A percentile compares a stretch with the other conserved stretches of the same genome.
Conservation (phyloP, 2,329 filamentous ascomycete species). For the Neonectria sp. region DNA sequence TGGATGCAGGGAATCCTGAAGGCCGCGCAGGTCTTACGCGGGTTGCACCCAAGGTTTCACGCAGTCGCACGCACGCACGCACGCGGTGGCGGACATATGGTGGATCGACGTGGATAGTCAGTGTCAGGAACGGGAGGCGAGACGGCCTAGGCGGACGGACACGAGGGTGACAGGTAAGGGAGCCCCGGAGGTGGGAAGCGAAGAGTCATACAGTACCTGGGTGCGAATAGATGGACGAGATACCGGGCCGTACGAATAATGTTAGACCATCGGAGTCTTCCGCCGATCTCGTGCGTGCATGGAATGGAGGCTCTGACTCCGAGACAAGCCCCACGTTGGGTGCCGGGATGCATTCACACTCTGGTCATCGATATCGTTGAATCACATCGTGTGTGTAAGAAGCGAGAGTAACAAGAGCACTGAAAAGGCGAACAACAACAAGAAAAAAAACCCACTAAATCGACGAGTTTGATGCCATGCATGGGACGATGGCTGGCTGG, state of each 20-base stretch:
- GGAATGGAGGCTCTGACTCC: constrained; percentile 25
- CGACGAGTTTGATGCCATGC: constrained; percentile 27
- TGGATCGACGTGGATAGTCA: constrained; percentile 29
- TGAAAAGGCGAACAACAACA: background rate
- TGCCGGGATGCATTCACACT: constrained; percentile 6
- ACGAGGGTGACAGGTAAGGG: constrained; percentile 18
- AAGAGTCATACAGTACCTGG: constrained; percentile 18
- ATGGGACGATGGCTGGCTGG: constrained; percentile 29
- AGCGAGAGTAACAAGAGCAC: background rate
- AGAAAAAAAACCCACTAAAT: constrained; percentile 9
- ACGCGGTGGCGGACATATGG: constrained; percentile 21
- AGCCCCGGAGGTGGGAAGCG: background rate
- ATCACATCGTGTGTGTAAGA: background rate
- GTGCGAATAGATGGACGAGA: background rate
- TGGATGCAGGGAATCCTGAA: constrained; percentile 33
- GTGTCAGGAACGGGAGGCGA: constrained; percentile 27
- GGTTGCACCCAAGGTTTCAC: constrained; percentile 9
- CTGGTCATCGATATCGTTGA: background rate
- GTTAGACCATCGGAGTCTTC: constrained; percentile 11
- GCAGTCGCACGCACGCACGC: constrained; percentile 29
- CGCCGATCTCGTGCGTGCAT: constrained; percentile 27
- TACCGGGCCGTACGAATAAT: background rate
- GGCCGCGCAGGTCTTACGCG: constrained; percentile 11
- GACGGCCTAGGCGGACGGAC: constrained; percentile 15
- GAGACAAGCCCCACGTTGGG: constrained; percentile 25